Conservation (phyloP, 192 early-diverging fungal genomes). For the Coemansia sp. region DNA sequence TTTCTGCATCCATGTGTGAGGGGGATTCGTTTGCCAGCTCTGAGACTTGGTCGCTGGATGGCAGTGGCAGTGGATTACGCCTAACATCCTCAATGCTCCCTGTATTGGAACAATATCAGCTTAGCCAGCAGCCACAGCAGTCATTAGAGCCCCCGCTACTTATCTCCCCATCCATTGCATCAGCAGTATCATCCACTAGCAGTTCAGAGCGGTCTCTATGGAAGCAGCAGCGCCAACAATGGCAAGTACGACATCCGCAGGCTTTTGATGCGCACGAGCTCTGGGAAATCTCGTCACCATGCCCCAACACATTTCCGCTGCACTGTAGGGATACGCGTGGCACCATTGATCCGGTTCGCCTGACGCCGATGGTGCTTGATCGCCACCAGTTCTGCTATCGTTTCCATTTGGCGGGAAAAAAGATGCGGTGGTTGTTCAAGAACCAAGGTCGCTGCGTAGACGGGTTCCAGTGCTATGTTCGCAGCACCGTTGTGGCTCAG, state of each 20-base stretch:
- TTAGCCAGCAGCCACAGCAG: not conserved
- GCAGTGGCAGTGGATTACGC: not conserved
- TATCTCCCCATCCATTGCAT: not conserved
- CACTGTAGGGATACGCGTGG: constrained; percentile 53
- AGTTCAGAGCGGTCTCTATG: not conserved
- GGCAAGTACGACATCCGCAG: constrained; percentile 5
- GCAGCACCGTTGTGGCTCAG: constrained; percentile 29
- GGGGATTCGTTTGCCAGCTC: constrained; percentile 5
- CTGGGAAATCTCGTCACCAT: constrained; percentile 51
- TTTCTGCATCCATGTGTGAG: not conserved
- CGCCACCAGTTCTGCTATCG: constrained; percentile 55
- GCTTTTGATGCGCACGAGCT: constrained; percentile 24
- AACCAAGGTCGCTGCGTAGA: not conserved
- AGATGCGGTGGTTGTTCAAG: constrained; percentile 45
- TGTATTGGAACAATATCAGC: not conserved
- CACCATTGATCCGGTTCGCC: constrained; percentile 37
- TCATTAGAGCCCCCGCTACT: not conserved
- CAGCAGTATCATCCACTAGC: not conserved
- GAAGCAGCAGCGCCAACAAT: not conserved
- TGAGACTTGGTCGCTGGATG: not conserved
- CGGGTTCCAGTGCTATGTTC: constrained; percentile 46
- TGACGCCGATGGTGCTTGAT: constrained; percentile 47
- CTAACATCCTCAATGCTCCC: not conserved
- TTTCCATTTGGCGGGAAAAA: constrained; percentile 39
- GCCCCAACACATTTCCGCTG: constrained; percentile 34